Percentiles rank a stretch among this genome's conserved stretches.
Conservation (phyloP, 2,329 filamentous ascomycete species). For the Claviceps maximensis region DNA sequence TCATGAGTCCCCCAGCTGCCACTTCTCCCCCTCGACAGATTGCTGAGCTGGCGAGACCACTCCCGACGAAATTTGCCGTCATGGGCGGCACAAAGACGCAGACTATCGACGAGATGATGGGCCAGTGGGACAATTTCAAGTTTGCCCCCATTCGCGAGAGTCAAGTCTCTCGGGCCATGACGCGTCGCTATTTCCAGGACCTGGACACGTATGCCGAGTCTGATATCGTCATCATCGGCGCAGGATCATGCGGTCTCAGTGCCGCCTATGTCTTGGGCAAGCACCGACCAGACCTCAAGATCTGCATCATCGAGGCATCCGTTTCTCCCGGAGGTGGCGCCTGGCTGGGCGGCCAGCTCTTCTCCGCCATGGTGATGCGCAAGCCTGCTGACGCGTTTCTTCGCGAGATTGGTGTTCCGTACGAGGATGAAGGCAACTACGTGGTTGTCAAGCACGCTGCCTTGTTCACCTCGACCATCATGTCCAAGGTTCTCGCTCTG, state of each 20-base stretch:
- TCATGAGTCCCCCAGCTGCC: conserved; percentile 70
- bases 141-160: conserved; percentile 84
- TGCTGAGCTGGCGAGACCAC: conserved; percentile 30
- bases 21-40: conserved; percentile 43
- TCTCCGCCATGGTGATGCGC: conserved; percentile 90
- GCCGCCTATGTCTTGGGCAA: conserved; percentile 75
- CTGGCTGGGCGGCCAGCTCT: conserved; percentile 88
- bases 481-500: conserved; percentile 71
- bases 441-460: conserved; percentile 92
- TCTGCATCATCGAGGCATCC: conserved; percentile 78
- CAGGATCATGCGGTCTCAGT: conserved; percentile 76
- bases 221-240: conserved; percentile 86
- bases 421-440: conserved; percentile 76
- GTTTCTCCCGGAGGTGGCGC: conserved; percentile 81
- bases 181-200: conserved; percentile 81
- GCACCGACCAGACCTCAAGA: conserved; percentile 77
- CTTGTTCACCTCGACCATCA: conserved; percentile 77
- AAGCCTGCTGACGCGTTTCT: conserved; percentile 84
- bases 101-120: conserved; percentile 51
- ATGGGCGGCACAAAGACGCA: conserved; percentile 22
- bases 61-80: conserved; percentile 27
- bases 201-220: conserved; percentile 82
- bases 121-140: conserved; percentile 68
- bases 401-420: conserved; percentile 66
- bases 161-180: conserved; percentile 89